Conservation (phyloP, 495 filamentous ascomycete genomes). For the Hapsidospora chrysogenum region DNA sequence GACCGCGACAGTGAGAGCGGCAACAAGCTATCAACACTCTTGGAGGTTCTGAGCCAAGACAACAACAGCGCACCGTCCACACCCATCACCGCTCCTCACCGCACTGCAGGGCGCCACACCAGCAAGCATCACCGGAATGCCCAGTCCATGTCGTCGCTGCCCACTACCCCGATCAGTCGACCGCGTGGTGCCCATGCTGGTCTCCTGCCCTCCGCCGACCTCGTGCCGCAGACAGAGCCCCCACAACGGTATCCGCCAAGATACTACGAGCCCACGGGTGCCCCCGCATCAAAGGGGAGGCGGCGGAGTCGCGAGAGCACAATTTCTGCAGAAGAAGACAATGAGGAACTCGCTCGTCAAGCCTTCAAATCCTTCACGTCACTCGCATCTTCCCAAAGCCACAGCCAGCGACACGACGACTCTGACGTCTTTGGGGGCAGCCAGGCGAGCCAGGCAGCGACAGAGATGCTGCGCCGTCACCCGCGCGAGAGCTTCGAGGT, state of each 20-base stretch:
- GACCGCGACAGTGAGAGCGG: slow-evolving; percentile 27
- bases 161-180: slow-evolving; percentile 46
- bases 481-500: slow-evolving; percentile 33
- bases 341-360: slow-evolving; percentile 40
- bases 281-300: slow-evolving; percentile 12
- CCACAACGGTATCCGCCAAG: slow-evolving; percentile 15
- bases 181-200: slow-evolving; percentile 24
- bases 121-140: slow-evolving; percentile 45
- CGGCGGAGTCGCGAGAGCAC: slow-evolving; percentile 52
- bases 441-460: slow-evolving; percentile 35
- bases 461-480: slow-evolving; percentile 36
- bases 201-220: slow-evolving; percentile 34
- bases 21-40: background rate
- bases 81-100: slow-evolving; percentile 18
- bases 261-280: slow-evolving; percentile 12
- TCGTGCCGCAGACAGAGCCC: slow-evolving; percentile 40
- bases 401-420: slow-evolving; percentile 6
- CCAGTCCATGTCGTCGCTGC: slow-evolving; percentile 68
- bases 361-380: slow-evolving; percentile 32
- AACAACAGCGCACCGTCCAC: slow-evolving; percentile 31
- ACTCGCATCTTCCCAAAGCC: slow-evolving; percentile 8
- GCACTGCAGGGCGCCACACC: no score
- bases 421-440: slow-evolving; percentile 27
- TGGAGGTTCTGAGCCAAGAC: slow-evolving; percentile 9
- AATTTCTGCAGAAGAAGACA: slow-evolving; percentile 68